phyloP scores from a whole-genome alignment of 2,329 filamentous ascomycete genomes.

The Curvularia sp. region DNA sequence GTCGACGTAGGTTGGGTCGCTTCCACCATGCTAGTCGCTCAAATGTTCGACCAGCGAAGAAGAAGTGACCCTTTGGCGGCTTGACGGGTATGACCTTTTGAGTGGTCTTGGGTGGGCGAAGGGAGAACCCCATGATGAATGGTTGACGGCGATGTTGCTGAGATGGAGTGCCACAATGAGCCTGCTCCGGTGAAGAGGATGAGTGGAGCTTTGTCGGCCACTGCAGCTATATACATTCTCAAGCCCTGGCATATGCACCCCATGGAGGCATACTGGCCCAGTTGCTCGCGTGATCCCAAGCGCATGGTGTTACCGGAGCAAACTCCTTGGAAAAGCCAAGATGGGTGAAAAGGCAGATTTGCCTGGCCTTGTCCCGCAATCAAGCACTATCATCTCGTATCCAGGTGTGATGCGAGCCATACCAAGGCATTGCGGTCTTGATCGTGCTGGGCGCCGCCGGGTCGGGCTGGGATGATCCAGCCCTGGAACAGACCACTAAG shows the following conservation, averaged over 20 bases:
- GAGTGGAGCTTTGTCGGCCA: background rate
- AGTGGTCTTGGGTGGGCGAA: constrained; percentile 18
- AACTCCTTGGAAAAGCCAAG: constrained; percentile 14
- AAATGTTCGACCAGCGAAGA: constrained; percentile 22
- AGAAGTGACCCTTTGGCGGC: constrained; percentile 26
- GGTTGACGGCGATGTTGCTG: background rate
- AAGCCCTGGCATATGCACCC: background rate
- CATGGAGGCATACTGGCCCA: background rate
- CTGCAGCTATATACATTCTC: constrained; percentile 1
- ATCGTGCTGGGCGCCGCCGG: background rate
- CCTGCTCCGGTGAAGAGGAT: background rate
- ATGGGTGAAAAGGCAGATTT: constrained; percentile 17
- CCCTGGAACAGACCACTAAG: constrained; percentile 4
- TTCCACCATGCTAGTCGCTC: constrained; percentile 21
- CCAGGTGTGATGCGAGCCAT: background rate
- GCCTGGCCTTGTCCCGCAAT: constrained; percentile 15
- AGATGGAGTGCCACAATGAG: background rate
- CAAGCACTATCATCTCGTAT: constrained; percentile 8
- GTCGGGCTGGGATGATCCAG: background rate
- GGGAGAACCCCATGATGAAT: constrained; percentile 11
- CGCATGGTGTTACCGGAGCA: background rate
- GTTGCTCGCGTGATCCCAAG: background rate
- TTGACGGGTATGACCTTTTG: constrained; percentile 22
- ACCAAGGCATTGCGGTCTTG: constrained; percentile 10
- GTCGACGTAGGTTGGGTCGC: constrained; percentile 18